Evolutionary conservation across 176 grass and related monocot genomes (phyloP).

Genomic region (Leersia perrieri): DNA sequence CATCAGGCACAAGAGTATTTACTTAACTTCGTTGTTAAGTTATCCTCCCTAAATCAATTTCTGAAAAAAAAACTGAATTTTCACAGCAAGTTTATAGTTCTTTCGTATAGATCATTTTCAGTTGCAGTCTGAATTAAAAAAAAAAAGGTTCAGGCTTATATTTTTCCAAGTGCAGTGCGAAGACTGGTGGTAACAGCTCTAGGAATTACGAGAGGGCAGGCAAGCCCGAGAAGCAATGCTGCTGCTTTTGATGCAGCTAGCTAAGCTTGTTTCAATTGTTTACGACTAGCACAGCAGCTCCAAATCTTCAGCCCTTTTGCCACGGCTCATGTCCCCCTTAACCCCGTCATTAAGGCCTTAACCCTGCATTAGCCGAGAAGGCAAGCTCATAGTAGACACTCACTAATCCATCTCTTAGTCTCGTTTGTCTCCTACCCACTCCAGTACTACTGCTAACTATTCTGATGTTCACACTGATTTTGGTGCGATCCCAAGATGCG

Average conservation of each 20-base stretch:
- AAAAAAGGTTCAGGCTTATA: not conserved
- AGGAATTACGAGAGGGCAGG: constrained; percentile 2
- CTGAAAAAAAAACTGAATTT: too few species aligned
- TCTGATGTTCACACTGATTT: not conserved
- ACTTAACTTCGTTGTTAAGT: too few species aligned
- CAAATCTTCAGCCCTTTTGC: not conserved
- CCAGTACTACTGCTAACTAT: not conserved
- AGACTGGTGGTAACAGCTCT: not conserved
- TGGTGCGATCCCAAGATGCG: not conserved
- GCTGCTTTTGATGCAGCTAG: constrained; percentile 30
- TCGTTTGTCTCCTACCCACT: not conserved
- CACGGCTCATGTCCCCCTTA: constrained; percentile 24
- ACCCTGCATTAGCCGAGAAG: constrained; percentile 8
- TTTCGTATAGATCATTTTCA: too few species aligned
- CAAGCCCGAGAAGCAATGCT: constrained; percentile 19
- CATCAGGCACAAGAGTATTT: too few species aligned
- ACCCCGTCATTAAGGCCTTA: not conserved
- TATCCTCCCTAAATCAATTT: too few species aligned
- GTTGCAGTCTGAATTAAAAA: too few species aligned
- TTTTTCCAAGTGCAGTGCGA: not conserved
- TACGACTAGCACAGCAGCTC: not conserved
- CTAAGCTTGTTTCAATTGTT: not conserved
- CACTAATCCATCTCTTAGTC: constrained; percentile 10
- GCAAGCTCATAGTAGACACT: not conserved
- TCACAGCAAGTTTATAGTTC: too few species aligned